Base-by-base conservation (phyloP, 2,329 filamentous ascomycete genomes). In the Eutypa lata region DNA sequence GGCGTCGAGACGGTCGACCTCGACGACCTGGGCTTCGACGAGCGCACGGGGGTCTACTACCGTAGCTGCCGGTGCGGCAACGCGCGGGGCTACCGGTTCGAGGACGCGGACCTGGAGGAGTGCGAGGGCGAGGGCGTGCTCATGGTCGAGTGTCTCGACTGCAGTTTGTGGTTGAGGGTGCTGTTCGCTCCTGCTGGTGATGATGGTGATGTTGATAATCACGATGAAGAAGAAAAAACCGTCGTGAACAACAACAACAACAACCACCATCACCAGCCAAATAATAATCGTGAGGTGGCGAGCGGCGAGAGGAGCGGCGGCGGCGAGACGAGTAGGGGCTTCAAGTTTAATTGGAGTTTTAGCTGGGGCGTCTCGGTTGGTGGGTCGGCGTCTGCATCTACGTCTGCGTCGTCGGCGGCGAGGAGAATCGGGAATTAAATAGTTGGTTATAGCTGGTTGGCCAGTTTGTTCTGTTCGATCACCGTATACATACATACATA, bases 161-260 rank as follows among this genome's bases (percentile, higher is more conserved):
- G 85, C 59, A 88, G 84, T 63, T 71, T 88, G 45, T 88, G 83
- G 83, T 66, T 88, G 49, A 78, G 79, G 52, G 82, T 88, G 37
- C 76, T 84, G 48, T 88, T 87, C 72, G 82, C 80, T 8, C 75
- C 84, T 14, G 68, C 83, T 26, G 77, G 73, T 13, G 68, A 73
- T 38, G 22, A 37, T 16, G 47, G 40, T 18, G 45, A 48, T 13
- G 38, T 38, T 38, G 28, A 43, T 49, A 33, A 35, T 51, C 47
- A 53, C 54, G 52, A 45, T 37, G 42, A 26, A 22, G 48, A 47
- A n/a, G 43, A 21, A 21, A 45, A 47, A 14, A 43, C 31, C 21
- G 53, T 50, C 3, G 26, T 40, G 7, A 10, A 28, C 47, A n/a
- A n/a, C 14, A 49, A 33, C 14, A 35, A 33, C 31, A 37, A 28